Conservation (phyloP, 140 eudicot species). For the Stevia rebaudiana region DNA sequence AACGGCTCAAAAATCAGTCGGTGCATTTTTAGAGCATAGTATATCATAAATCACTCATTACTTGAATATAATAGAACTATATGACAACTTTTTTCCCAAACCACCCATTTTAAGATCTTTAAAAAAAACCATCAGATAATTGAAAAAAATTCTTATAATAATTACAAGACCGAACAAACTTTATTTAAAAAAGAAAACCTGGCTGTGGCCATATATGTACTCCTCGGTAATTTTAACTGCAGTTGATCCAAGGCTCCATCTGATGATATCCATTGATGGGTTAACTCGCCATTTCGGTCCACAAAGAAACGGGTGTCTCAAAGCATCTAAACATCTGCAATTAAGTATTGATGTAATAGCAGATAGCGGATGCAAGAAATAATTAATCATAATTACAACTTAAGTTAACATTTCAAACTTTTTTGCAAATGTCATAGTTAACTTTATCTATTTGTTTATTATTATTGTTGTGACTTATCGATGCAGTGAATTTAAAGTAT, state of each 20-base stretch:
- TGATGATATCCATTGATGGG: conserved; percentile 78
- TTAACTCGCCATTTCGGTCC: conserved; percentile 95
- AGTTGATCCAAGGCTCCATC: conserved; percentile 98
- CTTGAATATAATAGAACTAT: too few relatives aligned
- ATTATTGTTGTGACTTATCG: neutral
- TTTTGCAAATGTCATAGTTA: neutral
- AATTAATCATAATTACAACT: neutral
- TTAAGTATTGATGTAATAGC: conserved; percentile 6
- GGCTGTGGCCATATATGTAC: conserved; percentile 86
- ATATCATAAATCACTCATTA: too few relatives aligned
- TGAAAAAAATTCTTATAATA: neutral
- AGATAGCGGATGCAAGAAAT: conserved; percentile 3
- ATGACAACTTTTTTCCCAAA: neutral
- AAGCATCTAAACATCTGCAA: conserved; percentile 84
- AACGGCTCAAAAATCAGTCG: neutral
- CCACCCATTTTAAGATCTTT: neutral
- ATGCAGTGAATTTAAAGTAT: too few relatives aligned
- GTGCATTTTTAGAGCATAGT: neutral
- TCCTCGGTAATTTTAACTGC: conserved; percentile 92
- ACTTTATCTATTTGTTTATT: neutral
- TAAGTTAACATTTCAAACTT: neutral
- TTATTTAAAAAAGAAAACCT: conserved; percentile 39
- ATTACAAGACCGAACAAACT: neutral
- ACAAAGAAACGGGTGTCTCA: conserved; percentile 93
- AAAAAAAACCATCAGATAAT: neutral